These are phyloP conservation scores for Tulasnella sp. DNA, from an alignment of 768 basidiomycete genomes.

Conservation along the genomic window DNA sequence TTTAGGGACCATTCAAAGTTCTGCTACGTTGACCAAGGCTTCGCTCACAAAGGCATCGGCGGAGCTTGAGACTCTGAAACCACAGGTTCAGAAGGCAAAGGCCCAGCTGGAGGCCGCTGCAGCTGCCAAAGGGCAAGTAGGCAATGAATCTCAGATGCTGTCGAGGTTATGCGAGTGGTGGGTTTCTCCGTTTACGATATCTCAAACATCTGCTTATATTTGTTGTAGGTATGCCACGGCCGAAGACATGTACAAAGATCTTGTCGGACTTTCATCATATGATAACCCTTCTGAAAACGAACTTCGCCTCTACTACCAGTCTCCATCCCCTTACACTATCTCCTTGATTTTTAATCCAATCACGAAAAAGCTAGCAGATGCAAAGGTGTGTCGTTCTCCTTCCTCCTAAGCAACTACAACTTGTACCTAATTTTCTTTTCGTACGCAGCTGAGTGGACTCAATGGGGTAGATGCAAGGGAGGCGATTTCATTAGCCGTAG, in stretches of 20 bases:
- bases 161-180: conserved; percentile 11
- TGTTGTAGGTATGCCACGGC: conserved; percentile 3
- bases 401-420: neutral
- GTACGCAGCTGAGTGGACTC: conserved; percentile 5
- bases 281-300: conserved; percentile 13
- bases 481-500: neutral
- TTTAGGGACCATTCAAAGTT: conserved; percentile 5
- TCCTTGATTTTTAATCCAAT: conserved; percentile 10
- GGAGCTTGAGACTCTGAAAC: conserved; percentile 6
- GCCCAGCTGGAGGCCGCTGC: conserved; percentile 4
- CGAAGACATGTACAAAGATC: conserved; percentile 12
- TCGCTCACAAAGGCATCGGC: neutral
- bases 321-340: conserved; percentile 2
- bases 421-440: neutral
- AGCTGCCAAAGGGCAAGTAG: neutral
- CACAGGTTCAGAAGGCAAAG: conserved; percentile 6
- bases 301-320: neutral
- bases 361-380: conserved; percentile 8
- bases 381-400: conserved; percentile 5
- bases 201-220: neutral
- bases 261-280: neutral
- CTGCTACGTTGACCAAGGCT: neutral
- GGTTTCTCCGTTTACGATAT: neutral
- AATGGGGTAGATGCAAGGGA: neutral
- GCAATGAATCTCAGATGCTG: conserved; percentile 6